A percentile compares a stretch with the other conserved stretches of the same genome.
Evolutionary conservation across 225 moss, liverwort and hornwort species (phyloP).

Genomic region (Anthoceros angustus): DNA sequence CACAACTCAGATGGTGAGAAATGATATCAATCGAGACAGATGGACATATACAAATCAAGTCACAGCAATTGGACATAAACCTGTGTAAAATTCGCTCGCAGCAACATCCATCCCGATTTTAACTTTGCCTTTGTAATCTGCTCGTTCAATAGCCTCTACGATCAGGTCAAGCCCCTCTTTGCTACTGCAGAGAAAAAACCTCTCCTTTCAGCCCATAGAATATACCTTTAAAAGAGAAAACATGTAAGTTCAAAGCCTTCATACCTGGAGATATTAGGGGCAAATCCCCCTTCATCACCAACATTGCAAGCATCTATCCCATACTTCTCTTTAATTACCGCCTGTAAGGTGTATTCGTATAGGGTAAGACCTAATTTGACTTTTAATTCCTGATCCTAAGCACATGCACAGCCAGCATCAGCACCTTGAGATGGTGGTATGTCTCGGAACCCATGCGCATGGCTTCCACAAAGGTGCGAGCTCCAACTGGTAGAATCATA

Average conservation of each 20-base stretch:
- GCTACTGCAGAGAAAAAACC: constrained; percentile 39
- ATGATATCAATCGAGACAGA: not conserved
- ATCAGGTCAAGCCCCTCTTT: constrained; percentile 87
- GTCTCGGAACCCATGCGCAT: constrained; percentile 88
- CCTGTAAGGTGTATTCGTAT: constrained; percentile 28
- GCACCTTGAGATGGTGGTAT: constrained; percentile 71
- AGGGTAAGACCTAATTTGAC: not conserved
- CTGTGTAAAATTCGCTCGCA: constrained; percentile 62
- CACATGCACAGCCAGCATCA: not conserved
- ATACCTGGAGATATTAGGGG: constrained; percentile 91
- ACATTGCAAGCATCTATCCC: constrained; percentile 95
- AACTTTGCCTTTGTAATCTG: constrained; percentile 79
- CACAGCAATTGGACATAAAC: not conserved
- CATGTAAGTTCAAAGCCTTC: constrained; percentile 13
- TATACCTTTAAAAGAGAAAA: not conserved
- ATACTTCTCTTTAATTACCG: constrained; percentile 92
- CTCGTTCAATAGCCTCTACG: constrained; percentile 91
- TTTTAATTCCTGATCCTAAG: not conserved
- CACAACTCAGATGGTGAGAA: not conserved
- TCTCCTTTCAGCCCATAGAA: not conserved
- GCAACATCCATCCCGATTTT: constrained; percentile 99
- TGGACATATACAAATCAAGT: no score
- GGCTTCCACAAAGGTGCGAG: constrained; percentile 72
- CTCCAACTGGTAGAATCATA: constrained; percentile 90
- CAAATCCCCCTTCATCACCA: constrained; percentile 96